Evolutionary conservation across 164 flowering plant species (phyloP), one percentile per base, ranked within the genome.

Genomic region (Stephania japonica): DNA sequence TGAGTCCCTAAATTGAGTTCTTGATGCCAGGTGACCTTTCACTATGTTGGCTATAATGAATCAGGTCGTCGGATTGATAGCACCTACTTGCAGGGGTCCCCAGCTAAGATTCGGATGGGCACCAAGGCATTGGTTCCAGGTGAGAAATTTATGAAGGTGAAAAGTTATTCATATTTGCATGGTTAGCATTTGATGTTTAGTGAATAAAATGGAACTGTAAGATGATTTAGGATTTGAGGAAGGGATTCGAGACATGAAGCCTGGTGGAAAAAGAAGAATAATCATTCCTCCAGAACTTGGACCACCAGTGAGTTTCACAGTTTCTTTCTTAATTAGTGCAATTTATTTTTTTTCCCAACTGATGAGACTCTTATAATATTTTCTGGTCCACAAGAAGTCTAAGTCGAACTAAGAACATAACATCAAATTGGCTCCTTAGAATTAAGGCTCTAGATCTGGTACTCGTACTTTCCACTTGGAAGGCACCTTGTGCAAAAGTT

Each of bases 221-320:
- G 19, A 42, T 38, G 44, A 41, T 71, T 72, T 86, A 95, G 99
- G 99, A 59, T 95, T 95, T 81, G 99, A 95, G 81, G 88, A 91
- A 86, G 99, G 99, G 75, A 88, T 95, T 66, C 75, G 71, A 69
- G 92, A 90, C 82, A 95, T 95, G 98, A 90, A 79, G 80, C 99
- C 98, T 1, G 99, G 98, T 12, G 99, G 99, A 5, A 91, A 80
- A 77, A 84, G 99, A 77, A 86, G 99, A 79, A 84, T 95, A 11
- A 91, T 95, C 72, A 87, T 95, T 74, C 99, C 99, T 75, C 97
- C 99, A 65, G 97, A 95, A 73, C 96, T 91, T 75, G 99, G 99
- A 77, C 99, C 99, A 7, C 99, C 99, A 9, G 99, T 95, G 49
- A 87, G 95, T 78, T 74, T 73, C 42, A 25, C 42, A 18, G 25